phyloP scores from a whole-genome alignment of 495 filamentous ascomycete genomes.

The Hypoxylon trugodes region DNA sequence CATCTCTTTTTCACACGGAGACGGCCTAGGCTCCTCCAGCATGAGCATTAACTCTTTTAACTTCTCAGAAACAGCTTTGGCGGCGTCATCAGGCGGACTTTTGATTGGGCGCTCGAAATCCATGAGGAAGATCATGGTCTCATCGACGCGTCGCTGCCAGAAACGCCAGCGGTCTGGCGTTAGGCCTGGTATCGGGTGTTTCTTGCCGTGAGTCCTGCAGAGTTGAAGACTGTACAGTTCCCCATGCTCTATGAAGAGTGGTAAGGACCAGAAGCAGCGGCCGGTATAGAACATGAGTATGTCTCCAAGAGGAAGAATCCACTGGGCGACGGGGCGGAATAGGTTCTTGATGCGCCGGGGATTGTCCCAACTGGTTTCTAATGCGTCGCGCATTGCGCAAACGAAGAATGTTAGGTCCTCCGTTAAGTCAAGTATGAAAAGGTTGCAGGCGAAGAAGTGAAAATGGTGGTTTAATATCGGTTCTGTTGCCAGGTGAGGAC shows the following conservation, averaged over 20 bases:
- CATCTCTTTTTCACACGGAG: too few species aligned
- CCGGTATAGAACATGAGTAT: too few species aligned
- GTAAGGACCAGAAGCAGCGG: too few species aligned
- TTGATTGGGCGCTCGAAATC: neutral
- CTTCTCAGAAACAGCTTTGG: neutral
- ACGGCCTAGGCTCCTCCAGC: too few species aligned
- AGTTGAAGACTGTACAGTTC: neutral
- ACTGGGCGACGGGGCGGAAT: neutral
- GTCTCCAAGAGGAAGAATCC: neutral
- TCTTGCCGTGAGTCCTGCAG: neutral
- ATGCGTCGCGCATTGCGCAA: slow-evolving; percentile 10
- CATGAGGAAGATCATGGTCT: neutral
- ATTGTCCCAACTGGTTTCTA: neutral
- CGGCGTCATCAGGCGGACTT: neutral
- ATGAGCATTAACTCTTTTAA: neutral
- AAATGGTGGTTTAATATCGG: neutral
- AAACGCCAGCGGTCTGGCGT: slow-evolving; percentile 8
- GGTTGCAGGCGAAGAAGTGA: neutral
- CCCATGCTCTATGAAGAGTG: neutral
- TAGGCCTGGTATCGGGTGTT: neutral
- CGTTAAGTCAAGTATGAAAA: neutral
- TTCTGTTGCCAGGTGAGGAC: neutral
- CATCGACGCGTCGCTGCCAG: slow-evolving; percentile 2
- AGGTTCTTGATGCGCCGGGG: neutral
- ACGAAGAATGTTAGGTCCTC: slow-evolving; percentile 3